Base-by-base conservation (phyloP, 1,284 basidiomycete species). In the Irpex rosettiformis region DNA sequence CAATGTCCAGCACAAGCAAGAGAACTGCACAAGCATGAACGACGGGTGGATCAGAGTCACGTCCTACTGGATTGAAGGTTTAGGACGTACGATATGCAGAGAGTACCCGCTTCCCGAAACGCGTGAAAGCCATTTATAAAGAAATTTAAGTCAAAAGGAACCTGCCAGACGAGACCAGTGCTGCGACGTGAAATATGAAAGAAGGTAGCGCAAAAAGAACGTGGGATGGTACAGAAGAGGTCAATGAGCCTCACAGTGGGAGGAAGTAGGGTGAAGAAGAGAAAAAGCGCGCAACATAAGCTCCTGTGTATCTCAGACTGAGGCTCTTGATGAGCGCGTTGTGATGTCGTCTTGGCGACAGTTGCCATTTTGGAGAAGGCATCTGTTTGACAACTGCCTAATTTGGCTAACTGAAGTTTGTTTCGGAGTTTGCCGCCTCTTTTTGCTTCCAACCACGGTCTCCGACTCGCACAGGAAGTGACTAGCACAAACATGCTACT, bases 1-100 rank as follows among this genome's bases (percentile, higher is more conserved):
- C 61, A 55, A 81, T 69, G 63, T 83, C 79, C 57, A 80, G 65
- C 42, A 81, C 54, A 56, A 80, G 73, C 55, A 84, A 68, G 30
- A 65, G 61, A 45, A 69, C 81, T 84, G 64, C 18, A 28, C n/a
- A 27, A 49, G n/a, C 4, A 8, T 29, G 13, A 8, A 45, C 24
- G 11, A 47, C 22, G 27, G 29, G 22, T 52, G 11, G 18, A 25
- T n/a, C 13, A 25, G 18, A 56, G 55, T 33, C 2, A 11, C 18
- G 21, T 27, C 33, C 16, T 13, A 7, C 37, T 18, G 11, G 22
- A 42, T 54, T 24, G n/a, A 24, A 25, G 13, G 22, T 16, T 24
- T n/a, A 22, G 33, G 18, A 51, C 47, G 21, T 33, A 56, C 55
- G 33, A 33, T 56, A 56, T 16, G 28, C 22, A 13, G 30, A 47